Base-by-base conservation (phyloP, 2,329 filamentous ascomycete genomes). In the Alternaria atra region DNA sequence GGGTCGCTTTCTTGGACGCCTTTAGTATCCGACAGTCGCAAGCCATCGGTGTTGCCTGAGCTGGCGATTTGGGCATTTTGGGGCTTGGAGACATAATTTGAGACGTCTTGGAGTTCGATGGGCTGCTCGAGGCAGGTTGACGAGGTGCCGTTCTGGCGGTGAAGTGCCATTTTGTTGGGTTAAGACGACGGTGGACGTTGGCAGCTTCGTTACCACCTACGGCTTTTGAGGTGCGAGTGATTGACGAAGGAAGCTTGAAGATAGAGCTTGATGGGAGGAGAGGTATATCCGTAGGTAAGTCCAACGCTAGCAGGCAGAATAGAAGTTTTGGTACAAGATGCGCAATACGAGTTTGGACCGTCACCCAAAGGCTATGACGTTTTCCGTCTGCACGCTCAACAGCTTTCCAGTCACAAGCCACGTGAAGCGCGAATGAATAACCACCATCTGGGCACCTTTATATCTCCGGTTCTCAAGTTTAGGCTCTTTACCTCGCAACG, bases 81-180 rank as follows among this genome's bases (percentile, higher is more conserved):
- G 1, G 73, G 71, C 23, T 65, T 64, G 42, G 65, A 27, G n/a
- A 70, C 53, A 32, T 66, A 68, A 9, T 55, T 29, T 4, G 73
- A 71, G 44, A 78, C 42, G 35, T 78, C 71, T 37, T 73, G 66
- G 6, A 79, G 73, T 58, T 76, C 70, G 44, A 78, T 51, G 20
- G 71, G 66, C 5, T 65, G 63, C 58, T 76, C 73, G 25, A 79
- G 67, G 57, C 64, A 77, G 10, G 77, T 80, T 10, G 77, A 76
- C 1, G 77, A 76, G 32, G 62, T 68, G 52, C 71, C 72, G 48
- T 77, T 77, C 15, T 77, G 70, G 9, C 76, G 69, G 9, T 65
- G 54, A 15, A 68, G 25, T 8, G 69, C 58, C 72, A 75, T 75
- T 40, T 75, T 40, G 55, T 64, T 53, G 58, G 23, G 52, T 30